Conservation (phyloP, 2,329 filamentous ascomycete genomes). For the Botrytis elliptica region DNA sequence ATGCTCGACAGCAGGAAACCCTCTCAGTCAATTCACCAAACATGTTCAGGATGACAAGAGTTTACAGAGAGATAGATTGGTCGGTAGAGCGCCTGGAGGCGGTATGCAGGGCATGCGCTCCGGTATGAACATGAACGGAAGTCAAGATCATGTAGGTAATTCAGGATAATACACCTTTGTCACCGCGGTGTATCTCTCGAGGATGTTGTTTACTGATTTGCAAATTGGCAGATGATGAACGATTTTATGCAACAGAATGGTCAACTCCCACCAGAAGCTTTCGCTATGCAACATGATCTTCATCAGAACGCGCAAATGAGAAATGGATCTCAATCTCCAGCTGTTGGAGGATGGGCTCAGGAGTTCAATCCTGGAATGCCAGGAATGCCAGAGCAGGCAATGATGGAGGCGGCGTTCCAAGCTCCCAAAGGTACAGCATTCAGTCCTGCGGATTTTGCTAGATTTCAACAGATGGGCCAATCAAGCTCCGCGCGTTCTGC, state of each 20-base stretch:
- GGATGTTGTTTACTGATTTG: conserved; percentile 17
- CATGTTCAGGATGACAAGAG: conserved; percentile 96
- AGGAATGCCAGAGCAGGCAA: conserved; percentile 53
- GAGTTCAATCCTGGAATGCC: conserved; percentile 60
- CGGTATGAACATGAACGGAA: conserved; percentile 45
- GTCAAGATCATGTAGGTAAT: conserved; percentile 66
- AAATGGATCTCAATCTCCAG: conserved; percentile 39
- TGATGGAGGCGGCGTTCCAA: conserved; percentile 71
- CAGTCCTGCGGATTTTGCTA: conserved; percentile 79
- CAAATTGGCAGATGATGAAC: conserved; percentile 74
- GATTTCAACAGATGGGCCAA: conserved; percentile 74
- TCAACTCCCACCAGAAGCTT: conserved; percentile 49
- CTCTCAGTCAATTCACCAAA: conserved; percentile 95
- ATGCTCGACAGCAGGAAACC: conserved; percentile 94
- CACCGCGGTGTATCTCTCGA: not conserved
- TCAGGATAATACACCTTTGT: not conserved
- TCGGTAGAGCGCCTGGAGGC: conserved; percentile 69
- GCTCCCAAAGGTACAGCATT: conserved; percentile 61
- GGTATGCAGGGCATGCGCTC: conserved; percentile 74
- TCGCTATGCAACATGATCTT: conserved; percentile 39
- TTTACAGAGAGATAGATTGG: conserved; percentile 84
- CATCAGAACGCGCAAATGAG: conserved; percentile 34
- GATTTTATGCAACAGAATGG: conserved; percentile 82
- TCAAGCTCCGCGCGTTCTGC: conserved; percentile 52
- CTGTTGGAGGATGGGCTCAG: conserved; percentile 56